Conservation (phyloP, 176 grass and related monocot genomes). For the Zoysia pacifica region DNA sequence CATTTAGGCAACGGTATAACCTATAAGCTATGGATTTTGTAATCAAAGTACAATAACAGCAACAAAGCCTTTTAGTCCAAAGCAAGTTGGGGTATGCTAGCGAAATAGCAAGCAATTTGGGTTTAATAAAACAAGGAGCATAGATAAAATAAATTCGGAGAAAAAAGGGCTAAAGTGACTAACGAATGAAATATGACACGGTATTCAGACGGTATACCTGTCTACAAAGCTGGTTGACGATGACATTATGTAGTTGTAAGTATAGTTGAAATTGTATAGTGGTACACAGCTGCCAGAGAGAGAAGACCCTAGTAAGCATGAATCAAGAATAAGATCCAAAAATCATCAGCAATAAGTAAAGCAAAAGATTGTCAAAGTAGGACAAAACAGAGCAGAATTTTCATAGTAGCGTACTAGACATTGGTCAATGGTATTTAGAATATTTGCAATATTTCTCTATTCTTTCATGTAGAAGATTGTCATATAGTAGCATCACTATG, state of each 20-base stretch:
- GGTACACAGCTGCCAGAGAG: slow-evolving; percentile 88
- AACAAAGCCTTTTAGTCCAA: no score
- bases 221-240: slow-evolving; percentile 89
- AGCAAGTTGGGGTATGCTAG: no score
- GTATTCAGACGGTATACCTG: slow-evolving; percentile 64
- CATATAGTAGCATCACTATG: not conserved
- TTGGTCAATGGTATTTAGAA: not conserved
- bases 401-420: not conserved
- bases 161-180: not conserved
- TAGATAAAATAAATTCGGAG: slow-evolving; percentile 7
- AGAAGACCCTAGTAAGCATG: slow-evolving; percentile 52
- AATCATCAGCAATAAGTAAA: slow-evolving; percentile 6
- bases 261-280: slow-evolving; percentile 96
- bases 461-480: not conserved
- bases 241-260: slow-evolving; percentile 96
- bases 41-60: not conserved
- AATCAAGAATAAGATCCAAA: slow-evolving; percentile 46
- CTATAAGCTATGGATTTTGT: not conserved
- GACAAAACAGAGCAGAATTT: not conserved
- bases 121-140: not conserved
- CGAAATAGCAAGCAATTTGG: no score
- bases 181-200: slow-evolving; percentile 13
- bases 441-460: not conserved
- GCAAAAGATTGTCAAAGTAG: slow-evolving; percentile 8
- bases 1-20: slow-evolving; percentile 30